These are phyloP conservation scores for Lepiota subincarnata DNA, from an alignment of 768 basidiomycete genomes.

Conservation along the genomic window DNA sequence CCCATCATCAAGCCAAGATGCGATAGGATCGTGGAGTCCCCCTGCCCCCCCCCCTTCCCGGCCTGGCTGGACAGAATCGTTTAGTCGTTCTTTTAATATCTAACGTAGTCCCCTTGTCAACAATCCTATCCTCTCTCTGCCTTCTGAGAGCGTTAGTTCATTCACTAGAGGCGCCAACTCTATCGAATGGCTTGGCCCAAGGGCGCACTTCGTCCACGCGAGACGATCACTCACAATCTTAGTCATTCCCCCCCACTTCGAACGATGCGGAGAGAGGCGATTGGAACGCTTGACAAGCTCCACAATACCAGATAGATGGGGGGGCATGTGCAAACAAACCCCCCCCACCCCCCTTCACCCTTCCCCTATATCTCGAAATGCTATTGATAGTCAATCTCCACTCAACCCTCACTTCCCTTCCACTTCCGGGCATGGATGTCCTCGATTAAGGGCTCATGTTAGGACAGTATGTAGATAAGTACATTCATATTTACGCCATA, in stretches of 20 bases:
- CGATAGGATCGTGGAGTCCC: slow-evolving; percentile 7
- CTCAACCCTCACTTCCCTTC: not conserved
- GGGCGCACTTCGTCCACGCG: no score
- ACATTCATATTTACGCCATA: not conserved
- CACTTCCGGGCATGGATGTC: not conserved
- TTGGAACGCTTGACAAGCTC: not conserved
- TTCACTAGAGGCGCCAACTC: not conserved
- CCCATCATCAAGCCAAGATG: not conserved
- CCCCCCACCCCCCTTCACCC: no score
- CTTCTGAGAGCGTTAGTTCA: slow-evolving; percentile 5
- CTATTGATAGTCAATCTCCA: slow-evolving; percentile 7
- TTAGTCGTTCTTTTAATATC: slow-evolving; percentile 2
- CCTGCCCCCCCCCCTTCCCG: no score
- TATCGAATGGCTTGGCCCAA: no score
- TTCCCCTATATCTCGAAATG: not conserved
- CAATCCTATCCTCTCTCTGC: not conserved
- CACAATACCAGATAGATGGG: not conserved
- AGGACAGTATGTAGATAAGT: not conserved
- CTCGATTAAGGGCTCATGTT: not conserved
- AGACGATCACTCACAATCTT: no score
- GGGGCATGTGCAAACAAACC: not conserved
- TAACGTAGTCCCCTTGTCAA: slow-evolving; percentile 9
- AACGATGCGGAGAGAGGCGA: not conserved
- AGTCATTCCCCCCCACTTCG: not conserved
- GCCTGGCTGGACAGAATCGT: not conserved